Percentiles rank a stretch among this genome's conserved stretches.
Conservation (phyloP, 2,329 filamentous ascomycete genomes). For the Lecanicillium sp. region DNA sequence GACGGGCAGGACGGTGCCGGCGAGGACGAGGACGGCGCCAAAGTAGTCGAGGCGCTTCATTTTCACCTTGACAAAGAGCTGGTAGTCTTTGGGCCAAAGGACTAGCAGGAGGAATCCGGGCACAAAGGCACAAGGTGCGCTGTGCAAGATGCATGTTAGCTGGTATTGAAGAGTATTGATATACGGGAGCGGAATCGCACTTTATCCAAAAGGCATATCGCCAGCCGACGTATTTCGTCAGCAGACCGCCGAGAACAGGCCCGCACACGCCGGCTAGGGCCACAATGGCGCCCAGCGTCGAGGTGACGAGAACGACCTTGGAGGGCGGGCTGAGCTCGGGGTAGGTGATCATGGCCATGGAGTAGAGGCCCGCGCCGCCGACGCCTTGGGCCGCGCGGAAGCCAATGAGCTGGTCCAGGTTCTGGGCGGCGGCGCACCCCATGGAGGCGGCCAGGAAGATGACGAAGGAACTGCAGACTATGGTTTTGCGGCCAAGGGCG, state of each 20-base stretch:
- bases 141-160: not conserved
- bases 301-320: conserved; percentile 9
- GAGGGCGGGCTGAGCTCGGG: conserved; percentile 13
- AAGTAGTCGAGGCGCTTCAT: conserved; percentile 7
- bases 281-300: conserved; percentile 12
- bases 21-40: conserved; percentile 11
- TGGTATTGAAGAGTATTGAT: conserved; percentile 1
- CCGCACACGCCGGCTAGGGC: conserved; percentile 14
- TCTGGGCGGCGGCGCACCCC: conserved; percentile 11
- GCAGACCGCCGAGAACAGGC: conserved; percentile 13
- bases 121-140: conserved; percentile 7
- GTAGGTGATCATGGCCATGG: conserved; percentile 14
- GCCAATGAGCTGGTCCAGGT: conserved; percentile 13
- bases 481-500: conserved; percentile 10
- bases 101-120: conserved; percentile 2
- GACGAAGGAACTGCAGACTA: conserved; percentile 9
- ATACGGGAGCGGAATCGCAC: conserved; percentile 10
- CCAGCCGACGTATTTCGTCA: conserved; percentile 11
- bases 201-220: conserved; percentile 14
- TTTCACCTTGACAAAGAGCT: conserved; percentile 6
- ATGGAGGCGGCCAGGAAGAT: conserved; percentile 14
- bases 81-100: conserved; percentile 9
- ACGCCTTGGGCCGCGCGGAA: conserved; percentile 15
- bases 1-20: conserved; percentile 14
- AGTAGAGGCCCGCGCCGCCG: conserved; percentile 16